Percentiles rank a stretch among this genome's conserved stretches.
Evolutionary conservation across 148 eudicot genomes (phyloP).

Genomic region (Arbutus unedo): DNA sequence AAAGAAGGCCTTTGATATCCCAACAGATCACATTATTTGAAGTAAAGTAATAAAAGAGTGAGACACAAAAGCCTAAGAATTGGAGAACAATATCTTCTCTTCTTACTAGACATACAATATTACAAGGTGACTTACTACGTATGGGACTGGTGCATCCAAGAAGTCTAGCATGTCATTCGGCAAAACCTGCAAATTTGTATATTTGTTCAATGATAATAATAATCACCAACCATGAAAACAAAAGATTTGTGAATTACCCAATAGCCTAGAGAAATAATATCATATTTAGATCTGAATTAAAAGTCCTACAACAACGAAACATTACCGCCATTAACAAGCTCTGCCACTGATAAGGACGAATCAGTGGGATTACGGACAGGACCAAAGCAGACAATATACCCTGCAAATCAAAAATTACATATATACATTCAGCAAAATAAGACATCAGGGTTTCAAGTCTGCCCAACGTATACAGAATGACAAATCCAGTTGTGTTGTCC

Average conservation of each 20-base stretch:
- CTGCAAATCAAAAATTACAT: constrained; percentile 33
- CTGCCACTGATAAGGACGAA: constrained; percentile 97
- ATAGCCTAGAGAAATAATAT: neutral
- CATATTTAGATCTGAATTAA: neutral
- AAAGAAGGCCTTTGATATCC: too few species aligned
- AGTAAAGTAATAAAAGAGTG: neutral
- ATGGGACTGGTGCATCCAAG: constrained; percentile 97
- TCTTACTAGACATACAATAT: neutral
- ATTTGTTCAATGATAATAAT: neutral
- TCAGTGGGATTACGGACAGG: constrained; percentile 73
- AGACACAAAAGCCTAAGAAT: neutral
- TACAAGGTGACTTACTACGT: constrained; percentile 58
- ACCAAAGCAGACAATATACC: constrained; percentile 83
- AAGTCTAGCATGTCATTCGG: constrained; percentile 98
- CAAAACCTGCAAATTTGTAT: constrained; percentile 53
- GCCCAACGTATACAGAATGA: neutral
- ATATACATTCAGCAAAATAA: neutral
- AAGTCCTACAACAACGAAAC: constrained; percentile 3
- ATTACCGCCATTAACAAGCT: constrained; percentile 92
- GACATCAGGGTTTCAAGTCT: neutral
- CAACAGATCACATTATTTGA: neutral
- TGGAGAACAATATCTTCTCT: neutral
- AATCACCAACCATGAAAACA: too few species aligned
- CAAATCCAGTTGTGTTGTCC: neutral
- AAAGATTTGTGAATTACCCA: neutral